Base-by-base conservation (phyloP, 1,139 yeast genomes). In the Yamadazyma conglobata region DNA sequence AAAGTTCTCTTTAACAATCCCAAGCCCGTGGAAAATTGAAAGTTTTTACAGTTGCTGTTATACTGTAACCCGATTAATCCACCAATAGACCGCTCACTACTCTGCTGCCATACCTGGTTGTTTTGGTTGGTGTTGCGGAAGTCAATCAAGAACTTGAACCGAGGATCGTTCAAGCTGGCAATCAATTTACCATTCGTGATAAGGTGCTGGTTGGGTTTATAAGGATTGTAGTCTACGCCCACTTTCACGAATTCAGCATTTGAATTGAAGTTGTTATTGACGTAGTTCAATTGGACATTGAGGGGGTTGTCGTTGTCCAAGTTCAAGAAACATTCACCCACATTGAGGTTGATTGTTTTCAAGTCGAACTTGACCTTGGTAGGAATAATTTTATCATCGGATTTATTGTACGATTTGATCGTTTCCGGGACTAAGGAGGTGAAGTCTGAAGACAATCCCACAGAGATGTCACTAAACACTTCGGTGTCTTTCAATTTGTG, bases 61-160 rank as follows among this genome's bases (percentile, higher is more conserved):
- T 58, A 63, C 35, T 55, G 56, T 28, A 75, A 52, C 5, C 80
- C 81, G 28, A 73, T 50, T 18, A 58, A 45, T 3, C 76, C 75
- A 4, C 70, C 68, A 19, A 56, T 45, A 17, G 58, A 38, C 22
- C 53, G 58, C 36, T 57, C 58, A 12, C 60, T 48, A 24, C 57
- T 49, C 21, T 56, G 58, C 40, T 61, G 68, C 71, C 70, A 64
- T 17, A 41, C 35, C 37, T 61, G 66, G 46, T 66, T 64, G 38
- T 67, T 65, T 32, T 60, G 61, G 31, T 62, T 64, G 10, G 56
- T 43, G 37, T 62, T 64, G 43, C 46, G 47, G 22, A 62, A 38
- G 39, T 64, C 67, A 16, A 62, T 40, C 30, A 66, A 46, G 27
- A 66, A 60, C 46, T 62, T 64, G 48, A 57, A 60, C 4, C 58